Base-by-base conservation (phyloP, 345 rosid species). In the Balakata baccata region DNA sequence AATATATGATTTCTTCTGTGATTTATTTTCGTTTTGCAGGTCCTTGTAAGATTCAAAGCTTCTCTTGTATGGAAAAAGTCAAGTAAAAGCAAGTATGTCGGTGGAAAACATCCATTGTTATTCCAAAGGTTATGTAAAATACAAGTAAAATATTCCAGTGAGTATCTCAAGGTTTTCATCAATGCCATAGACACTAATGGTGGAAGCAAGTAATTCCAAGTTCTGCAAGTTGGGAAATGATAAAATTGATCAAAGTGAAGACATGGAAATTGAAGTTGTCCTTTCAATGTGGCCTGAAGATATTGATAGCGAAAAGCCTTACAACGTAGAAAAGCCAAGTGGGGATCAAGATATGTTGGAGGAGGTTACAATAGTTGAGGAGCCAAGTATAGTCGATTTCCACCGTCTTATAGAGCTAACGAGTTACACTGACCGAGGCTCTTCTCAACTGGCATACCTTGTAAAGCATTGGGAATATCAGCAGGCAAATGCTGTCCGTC, bases 271-370 rank as follows among this genome's bases (percentile, higher is more conserved):
- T 11, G 98, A 94, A 86, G 88, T 74, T 72, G 87, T 92, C 38
- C 80, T 88, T 74, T 94, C 98, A 1, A 90, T 92, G 97, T 94
- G 98, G 98, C 98, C 99, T 1, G 99, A 92, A 66, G 92, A 89
- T 66, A 87, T 92, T 6, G 91, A 90, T 75, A 83, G 82, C 18
- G 91, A 90, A 64, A 90, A 92, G 81, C 99, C 91, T 22, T 95
- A 90, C 85, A 94, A 92, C 68, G 89, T 95, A 8, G 98, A 92
- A 75, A 84, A 79, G 78, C 88, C 98, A 4, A 83, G 86, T 38
- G 89, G 89, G 11, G 98, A 88, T 79, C 90, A 82, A 77, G 99
- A 95, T 69, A 92, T 85, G 89, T 81, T 95, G 75, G 88, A 94
- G 80, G 97, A 95, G 85, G 98, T 94, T 1, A 81, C 83, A 0